phyloP scores from a whole-genome alignment of 2,329 filamentous ascomycete genomes.

The Geosmithia morbida region DNA sequence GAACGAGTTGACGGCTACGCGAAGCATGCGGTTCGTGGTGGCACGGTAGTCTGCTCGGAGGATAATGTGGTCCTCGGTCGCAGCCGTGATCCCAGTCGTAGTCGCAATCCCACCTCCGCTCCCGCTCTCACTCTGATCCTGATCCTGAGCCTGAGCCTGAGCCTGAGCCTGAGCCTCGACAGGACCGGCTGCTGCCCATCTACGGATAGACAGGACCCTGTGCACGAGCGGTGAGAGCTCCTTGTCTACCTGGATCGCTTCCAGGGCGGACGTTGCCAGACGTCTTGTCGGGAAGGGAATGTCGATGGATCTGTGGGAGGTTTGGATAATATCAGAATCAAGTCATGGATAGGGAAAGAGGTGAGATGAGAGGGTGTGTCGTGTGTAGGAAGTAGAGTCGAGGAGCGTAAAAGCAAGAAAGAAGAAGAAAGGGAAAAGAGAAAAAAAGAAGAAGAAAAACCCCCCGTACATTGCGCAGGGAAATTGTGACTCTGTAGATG shows the following conservation, averaged over 20 bases:
- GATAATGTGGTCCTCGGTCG: slow-evolving; percentile 15
- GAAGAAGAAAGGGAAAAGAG: slow-evolving; percentile 4
- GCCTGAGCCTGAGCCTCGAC: too few relatives aligned
- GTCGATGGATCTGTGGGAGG: slow-evolving; percentile 52
- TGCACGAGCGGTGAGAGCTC: slow-evolving; percentile 78
- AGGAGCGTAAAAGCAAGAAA: slow-evolving; percentile 3
- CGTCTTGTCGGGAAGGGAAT: slow-evolving; percentile 71
- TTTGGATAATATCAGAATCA: too few relatives aligned
- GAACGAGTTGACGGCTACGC: slow-evolving; percentile 91
- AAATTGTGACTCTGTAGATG: slow-evolving; percentile 29
- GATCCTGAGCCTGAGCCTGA: too few relatives aligned
- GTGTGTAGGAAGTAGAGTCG: slow-evolving; percentile 1
- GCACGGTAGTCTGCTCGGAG: slow-evolving; percentile 69
- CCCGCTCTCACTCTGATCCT: slow-evolving; percentile 3
- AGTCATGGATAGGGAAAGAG: too few relatives aligned
- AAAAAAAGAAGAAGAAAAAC: slow-evolving; percentile 12
- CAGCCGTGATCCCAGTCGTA: too few relatives aligned
- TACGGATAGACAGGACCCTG: slow-evolving; percentile 48
- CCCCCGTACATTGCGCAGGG: slow-evolving; percentile 52
- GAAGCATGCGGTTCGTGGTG: slow-evolving; percentile 89
- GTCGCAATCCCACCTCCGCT: slow-evolving; percentile 17
- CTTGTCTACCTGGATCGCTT: slow-evolving; percentile 68
- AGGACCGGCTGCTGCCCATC: slow-evolving; percentile 1
- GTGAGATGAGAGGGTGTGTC: too few relatives aligned
- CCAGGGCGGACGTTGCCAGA: slow-evolving; percentile 62